Evolutionary conservation across 83 land plant species (phyloP).

Genomic region (Diphasiastrum complanatum): DNA sequence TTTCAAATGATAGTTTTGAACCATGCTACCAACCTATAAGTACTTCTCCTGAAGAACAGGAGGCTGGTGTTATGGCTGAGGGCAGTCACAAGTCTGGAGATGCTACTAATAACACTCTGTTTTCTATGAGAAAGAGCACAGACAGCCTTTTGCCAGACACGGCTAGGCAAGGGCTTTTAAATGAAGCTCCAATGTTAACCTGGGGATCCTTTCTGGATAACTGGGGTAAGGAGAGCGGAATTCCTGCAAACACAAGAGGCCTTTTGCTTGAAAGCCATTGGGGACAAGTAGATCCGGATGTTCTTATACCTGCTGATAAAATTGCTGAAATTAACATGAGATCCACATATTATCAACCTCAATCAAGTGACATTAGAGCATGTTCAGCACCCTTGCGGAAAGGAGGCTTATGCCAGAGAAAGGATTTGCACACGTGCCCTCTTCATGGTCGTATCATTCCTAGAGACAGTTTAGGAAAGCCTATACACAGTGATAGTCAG

Average conservation of each 20-base stretch:
- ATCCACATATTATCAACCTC: conserved; percentile 47
- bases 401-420: conserved; percentile 78
- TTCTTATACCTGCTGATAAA: conserved; percentile 71
- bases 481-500: conserved; percentile 13
- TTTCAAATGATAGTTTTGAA: conserved; percentile 13
- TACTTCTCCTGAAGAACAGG: too few relatives aligned
- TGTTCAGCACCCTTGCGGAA: conserved; percentile 75
- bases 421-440: conserved; percentile 72
- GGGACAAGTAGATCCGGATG: conserved; percentile 83
- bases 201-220: conserved; percentile 71
- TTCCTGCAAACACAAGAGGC: conserved; percentile 73
- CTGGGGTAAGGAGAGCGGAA: conserved; percentile 63
- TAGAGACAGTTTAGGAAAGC: conserved; percentile 62
- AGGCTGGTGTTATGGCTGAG: too few relatives aligned
- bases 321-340: conserved; percentile 66
- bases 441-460: conserved; percentile 77
- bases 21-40: too few relatives aligned
- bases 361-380: conserved; percentile 49
- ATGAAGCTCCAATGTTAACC: conserved; percentile 68
- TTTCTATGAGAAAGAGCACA: too few relatives aligned
- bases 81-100: too few relatives aligned
- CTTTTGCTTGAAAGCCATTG: conserved; percentile 74
- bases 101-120: too few relatives aligned
- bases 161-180: conserved; percentile 45
- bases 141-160: too few relatives aligned